Percentiles rank a stretch among this genome's conserved stretches.
Conservation (phyloP, 345 rosid species). For the Eucalyptus sideroxylon region DNA sequence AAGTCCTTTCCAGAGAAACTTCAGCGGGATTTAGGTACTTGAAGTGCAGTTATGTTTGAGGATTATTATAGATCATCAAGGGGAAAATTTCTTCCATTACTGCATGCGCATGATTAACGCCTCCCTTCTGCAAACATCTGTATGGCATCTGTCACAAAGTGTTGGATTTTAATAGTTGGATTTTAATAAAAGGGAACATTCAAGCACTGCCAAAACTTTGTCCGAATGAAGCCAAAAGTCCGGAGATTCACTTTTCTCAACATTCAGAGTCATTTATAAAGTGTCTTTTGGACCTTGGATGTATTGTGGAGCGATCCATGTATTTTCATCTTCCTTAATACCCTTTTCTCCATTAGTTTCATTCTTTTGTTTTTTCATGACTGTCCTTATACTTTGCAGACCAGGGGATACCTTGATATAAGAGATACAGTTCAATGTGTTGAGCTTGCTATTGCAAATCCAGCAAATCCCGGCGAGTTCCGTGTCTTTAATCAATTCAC, state of each 20-base stretch:
- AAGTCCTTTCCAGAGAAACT: not conserved
- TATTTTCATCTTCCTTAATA: not conserved
- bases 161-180: not conserved
- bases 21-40: not conserved
- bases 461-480: slow-evolving; percentile 80
- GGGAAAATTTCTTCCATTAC: not conserved
- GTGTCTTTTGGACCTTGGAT: not conserved
- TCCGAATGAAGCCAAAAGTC: not conserved
- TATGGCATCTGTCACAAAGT: not conserved
- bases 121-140: not conserved
- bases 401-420: slow-evolving; percentile 97
- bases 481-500: slow-evolving; percentile 94
- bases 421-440: slow-evolving; percentile 95
- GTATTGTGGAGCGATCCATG: not conserved
- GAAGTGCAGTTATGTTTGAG: not conserved
- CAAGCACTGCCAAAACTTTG: not conserved
- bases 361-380: not conserved
- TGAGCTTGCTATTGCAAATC: slow-evolving; percentile 87
- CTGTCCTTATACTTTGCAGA: slow-evolving; percentile 26
- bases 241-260: not conserved
- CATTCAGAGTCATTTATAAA: not conserved
- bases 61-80: not conserved
- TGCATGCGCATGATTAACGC: not conserved
- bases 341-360: not conserved
- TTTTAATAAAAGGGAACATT: not conserved